Conservation (phyloP, 257 asterid genomes). For the Asclepias syriaca region DNA sequence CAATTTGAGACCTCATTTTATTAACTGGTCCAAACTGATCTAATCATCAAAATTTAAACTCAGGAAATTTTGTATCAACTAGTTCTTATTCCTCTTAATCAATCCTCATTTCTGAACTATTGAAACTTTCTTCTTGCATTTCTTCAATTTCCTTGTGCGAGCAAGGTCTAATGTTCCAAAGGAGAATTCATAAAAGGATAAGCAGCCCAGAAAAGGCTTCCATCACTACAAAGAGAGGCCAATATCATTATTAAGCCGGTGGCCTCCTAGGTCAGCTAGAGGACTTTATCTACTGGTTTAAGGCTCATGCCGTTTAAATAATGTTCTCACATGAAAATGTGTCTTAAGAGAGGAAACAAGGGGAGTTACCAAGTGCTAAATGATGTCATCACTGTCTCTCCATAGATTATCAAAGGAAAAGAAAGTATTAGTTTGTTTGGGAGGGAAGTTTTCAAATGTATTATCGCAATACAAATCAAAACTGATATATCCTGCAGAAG, state of each 20-base stretch:
- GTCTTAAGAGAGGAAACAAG: neutral
- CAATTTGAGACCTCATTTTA: neutral
- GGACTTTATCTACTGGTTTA: neutral
- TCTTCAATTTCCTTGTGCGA: neutral
- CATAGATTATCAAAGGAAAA: neutral
- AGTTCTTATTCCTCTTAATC: neutral
- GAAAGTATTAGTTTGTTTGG: neutral
- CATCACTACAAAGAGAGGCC: neutral
- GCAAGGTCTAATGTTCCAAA: neutral
- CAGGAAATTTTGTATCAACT: neutral
- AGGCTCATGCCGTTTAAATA: neutral
- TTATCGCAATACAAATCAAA: neutral
- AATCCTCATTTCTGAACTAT: neutral
- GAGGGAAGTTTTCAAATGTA: slow-evolving; percentile 9
- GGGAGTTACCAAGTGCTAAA: neutral
- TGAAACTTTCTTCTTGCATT: neutral
- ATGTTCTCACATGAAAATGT: neutral
- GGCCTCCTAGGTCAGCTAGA: neutral
- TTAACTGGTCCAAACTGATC: neutral
- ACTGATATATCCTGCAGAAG: neutral
- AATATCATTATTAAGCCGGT: neutral
- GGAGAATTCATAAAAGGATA: neutral
- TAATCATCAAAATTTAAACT: neutral
- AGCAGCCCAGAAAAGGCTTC: neutral
- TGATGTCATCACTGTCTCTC: neutral